Conservation (phyloP, 2,329 filamentous ascomycete genomes). For the Emergomyces pasteurianus region DNA sequence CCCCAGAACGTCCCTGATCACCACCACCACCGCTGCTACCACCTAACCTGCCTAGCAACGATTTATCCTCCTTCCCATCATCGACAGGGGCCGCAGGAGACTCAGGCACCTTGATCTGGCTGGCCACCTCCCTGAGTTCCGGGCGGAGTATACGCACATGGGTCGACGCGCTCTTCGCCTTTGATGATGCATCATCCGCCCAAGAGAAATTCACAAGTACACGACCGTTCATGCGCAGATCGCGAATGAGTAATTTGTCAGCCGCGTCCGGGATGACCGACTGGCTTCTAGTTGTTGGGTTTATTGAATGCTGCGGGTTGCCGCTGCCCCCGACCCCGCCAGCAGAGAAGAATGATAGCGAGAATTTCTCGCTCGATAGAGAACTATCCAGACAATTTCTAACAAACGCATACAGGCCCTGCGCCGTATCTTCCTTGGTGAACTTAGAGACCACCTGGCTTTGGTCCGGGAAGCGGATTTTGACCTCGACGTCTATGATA, state of each 20-base stretch:
- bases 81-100: constrained; percentile 34
- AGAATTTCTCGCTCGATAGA: constrained; percentile 52
- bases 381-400: constrained; percentile 53
- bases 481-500: constrained; percentile 59
- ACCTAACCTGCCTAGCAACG: constrained; percentile 26
- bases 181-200: constrained; percentile 50
- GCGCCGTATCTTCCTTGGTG: constrained; percentile 54
- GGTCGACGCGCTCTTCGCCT: constrained; percentile 38
- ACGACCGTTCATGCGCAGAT: constrained; percentile 57
- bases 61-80: constrained; percentile 22
- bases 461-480: constrained; percentile 80
- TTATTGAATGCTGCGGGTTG: constrained; percentile 1
- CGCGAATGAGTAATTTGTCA: constrained; percentile 49
- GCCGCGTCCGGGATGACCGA: constrained; percentile 34
- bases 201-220: constrained; percentile 68
- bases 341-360: constrained; percentile 48
- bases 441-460: constrained; percentile 64
- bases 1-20: constrained; percentile 20
- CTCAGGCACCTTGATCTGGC: constrained; percentile 54
- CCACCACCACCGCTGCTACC: constrained; percentile 20
- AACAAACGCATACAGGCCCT: constrained; percentile 63
- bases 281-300: constrained; percentile 5
- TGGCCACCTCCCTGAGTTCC: constrained; percentile 50
- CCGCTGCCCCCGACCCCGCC: background rate
- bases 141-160: constrained; percentile 51